Percentiles rank a stretch among this genome's conserved stretches.
phyloP scores from a whole-genome alignment of 1,284 basidiomycete genomes.

The Tilletiopsis washingtonensis region DNA sequence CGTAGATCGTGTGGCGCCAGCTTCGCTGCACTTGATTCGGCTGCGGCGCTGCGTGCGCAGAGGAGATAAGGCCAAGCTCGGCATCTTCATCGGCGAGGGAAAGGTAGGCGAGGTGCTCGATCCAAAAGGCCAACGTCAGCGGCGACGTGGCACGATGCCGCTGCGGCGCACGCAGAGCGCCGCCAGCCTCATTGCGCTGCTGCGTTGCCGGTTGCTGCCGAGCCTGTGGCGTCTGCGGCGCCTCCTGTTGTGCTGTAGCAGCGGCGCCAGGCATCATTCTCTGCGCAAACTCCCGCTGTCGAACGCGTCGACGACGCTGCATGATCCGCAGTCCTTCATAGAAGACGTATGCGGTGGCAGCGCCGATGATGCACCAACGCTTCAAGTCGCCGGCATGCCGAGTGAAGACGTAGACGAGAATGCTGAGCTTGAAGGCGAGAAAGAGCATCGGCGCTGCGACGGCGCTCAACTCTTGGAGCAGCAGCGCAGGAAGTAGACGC shows the following conservation, averaged over 20 bases:
- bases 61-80: slow-evolving; percentile 17
- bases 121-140: slow-evolving; percentile 15
- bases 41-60: not conserved
- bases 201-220: not conserved
- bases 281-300: not conserved
- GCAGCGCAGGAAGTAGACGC: too few relatives aligned
- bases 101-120: slow-evolving; percentile 22
- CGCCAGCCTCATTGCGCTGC: not conserved
- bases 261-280: too few relatives aligned
- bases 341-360: slow-evolving; percentile 15
- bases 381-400: slow-evolving; percentile 19
- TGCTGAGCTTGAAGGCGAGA: slow-evolving; percentile 21
- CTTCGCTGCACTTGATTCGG: too few relatives aligned
- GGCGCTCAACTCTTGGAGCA: slow-evolving; percentile 10
- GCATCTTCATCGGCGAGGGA: slow-evolving; percentile 21
- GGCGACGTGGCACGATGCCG: slow-evolving; percentile 7
- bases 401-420: slow-evolving; percentile 25
- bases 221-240: not conserved
- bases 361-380: slow-evolving; percentile 14
- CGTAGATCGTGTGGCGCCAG: not conserved
- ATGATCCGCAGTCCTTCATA: slow-evolving; percentile 21
- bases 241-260: too few relatives aligned
- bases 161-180: slow-evolving; percentile 12
- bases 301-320: not conserved
- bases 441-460: slow-evolving; percentile 22